phyloP scores from a whole-genome alignment of 163 green algal species.

The Scenedesmus sp. region DNA sequence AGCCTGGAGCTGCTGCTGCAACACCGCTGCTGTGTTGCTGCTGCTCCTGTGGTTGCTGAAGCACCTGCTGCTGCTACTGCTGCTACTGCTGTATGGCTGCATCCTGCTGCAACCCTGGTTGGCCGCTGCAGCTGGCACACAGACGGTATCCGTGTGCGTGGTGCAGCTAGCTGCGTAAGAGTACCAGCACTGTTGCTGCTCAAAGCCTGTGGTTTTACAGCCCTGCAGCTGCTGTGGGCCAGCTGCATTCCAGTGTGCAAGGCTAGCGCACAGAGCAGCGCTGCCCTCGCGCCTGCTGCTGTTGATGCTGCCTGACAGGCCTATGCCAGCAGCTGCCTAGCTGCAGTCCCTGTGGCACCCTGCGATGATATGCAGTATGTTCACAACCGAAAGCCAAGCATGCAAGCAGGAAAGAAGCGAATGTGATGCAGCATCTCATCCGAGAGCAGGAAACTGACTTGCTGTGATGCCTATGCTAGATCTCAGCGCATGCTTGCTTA shows the following conservation, averaged over 20 bases:
- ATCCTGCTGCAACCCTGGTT: neutral
- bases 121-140: neutral
- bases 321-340: neutral
- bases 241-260: conserved; percentile 20
- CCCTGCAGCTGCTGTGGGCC: conserved; percentile 23
- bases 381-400: neutral
- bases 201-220: neutral
- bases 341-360: neutral
- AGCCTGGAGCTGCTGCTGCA: neutral
- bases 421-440: neutral
- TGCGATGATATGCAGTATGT: neutral
- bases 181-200: neutral
- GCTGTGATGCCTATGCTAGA: neutral
- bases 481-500: neutral
- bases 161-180: neutral
- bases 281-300: neutral
- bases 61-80: neutral
- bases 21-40: neutral
- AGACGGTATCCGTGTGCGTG: neutral
- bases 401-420: neutral
- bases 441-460: neutral
- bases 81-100: conserved; percentile 11
- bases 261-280: neutral
- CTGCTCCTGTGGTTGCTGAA: neutral
- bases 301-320: neutral